Conservation (phyloP, 768 basidiomycete species). For the Rickenella mellea region DNA sequence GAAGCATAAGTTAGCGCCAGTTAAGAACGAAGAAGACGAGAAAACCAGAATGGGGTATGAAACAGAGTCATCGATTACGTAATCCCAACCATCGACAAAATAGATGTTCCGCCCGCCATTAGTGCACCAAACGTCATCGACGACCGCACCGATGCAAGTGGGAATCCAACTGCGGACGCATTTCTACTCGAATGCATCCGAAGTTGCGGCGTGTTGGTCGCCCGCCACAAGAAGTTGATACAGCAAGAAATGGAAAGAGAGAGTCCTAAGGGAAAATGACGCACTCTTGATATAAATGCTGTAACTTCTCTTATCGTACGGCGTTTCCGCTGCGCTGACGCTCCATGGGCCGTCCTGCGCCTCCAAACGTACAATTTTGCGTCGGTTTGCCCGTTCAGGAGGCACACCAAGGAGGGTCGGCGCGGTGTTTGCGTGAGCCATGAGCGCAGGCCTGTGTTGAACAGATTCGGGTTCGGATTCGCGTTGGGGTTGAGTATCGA, state of each 20-base stretch:
- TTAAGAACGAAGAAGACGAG: constrained; percentile 6
- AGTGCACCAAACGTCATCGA: too few species aligned
- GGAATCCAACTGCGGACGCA: too few species aligned
- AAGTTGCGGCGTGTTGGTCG: too few species aligned
- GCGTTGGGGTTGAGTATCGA: constrained; percentile 21
- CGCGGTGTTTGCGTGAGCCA: neutral
- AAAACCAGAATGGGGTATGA: constrained; percentile 1
- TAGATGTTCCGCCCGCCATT: too few species aligned
- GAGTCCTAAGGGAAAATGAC: constrained; percentile 20
- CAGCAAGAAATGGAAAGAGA: neutral
- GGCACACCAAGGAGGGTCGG: neutral
- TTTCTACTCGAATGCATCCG: too few species aligned
- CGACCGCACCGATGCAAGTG: too few species aligned
- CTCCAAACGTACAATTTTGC: constrained; percentile 43
- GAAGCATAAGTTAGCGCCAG: constrained; percentile 12
- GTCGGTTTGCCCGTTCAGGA: neutral
- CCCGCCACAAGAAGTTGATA: too few species aligned
- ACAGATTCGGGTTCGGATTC: neutral
- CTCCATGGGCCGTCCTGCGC: constrained; percentile 78
- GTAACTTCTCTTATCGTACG: constrained; percentile 63
- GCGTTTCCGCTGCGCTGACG: constrained; percentile 81
- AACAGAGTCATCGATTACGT: constrained; percentile 3
- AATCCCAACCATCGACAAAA: too few species aligned
- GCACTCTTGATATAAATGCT: constrained; percentile 87
- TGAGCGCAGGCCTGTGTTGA: neutral